phyloP scores from a whole-genome alignment of 768 basidiomycete genomes.

The Heimioporus sp. region DNA sequence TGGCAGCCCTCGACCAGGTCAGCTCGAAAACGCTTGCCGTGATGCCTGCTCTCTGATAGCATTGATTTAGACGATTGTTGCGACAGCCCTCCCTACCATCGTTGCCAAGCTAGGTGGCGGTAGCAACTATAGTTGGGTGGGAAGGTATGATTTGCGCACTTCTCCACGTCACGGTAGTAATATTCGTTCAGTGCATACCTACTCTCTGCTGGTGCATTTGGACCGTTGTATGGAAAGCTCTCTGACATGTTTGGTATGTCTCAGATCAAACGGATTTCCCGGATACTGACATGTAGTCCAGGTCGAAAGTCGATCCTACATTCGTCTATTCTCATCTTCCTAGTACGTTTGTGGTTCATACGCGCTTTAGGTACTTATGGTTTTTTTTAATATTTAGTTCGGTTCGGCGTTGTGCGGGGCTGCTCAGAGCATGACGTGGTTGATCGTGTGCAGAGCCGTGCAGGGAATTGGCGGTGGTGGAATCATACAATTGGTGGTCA shows the following conservation, averaged over 20 bases:
- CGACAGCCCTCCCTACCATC: constrained; percentile 75
- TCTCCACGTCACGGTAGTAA: background rate
- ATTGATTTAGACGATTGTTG: constrained; percentile 55
- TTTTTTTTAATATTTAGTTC: constrained; percentile 39
- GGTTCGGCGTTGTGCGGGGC: constrained; percentile 81
- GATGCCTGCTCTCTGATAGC: background rate
- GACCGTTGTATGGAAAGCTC: constrained; percentile 77
- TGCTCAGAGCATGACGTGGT: constrained; percentile 73
- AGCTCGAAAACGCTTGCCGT: background rate
- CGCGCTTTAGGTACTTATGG: background rate
- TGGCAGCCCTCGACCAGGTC: constrained; percentile 63
- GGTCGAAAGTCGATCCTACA: constrained; percentile 75
- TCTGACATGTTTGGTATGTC: constrained; percentile 56
- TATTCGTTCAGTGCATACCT: constrained; percentile 60
- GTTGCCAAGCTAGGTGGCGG: constrained; percentile 64
- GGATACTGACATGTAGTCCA: constrained; percentile 11
- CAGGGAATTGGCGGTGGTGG: constrained; percentile 84
- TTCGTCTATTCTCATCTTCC: constrained; percentile 60
- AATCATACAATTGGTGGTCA: constrained; percentile 71
- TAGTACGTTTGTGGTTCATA: constrained; percentile 40
- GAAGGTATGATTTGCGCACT: constrained; percentile 56
- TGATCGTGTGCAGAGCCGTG: constrained; percentile 71
- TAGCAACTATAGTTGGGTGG: constrained; percentile 68
- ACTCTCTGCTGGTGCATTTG: constrained; percentile 61
- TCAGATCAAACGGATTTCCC: background rate